Base-by-base conservation (phyloP, 2,329 filamentous ascomycete genomes). In the Juglanconis oblonga region DNA sequence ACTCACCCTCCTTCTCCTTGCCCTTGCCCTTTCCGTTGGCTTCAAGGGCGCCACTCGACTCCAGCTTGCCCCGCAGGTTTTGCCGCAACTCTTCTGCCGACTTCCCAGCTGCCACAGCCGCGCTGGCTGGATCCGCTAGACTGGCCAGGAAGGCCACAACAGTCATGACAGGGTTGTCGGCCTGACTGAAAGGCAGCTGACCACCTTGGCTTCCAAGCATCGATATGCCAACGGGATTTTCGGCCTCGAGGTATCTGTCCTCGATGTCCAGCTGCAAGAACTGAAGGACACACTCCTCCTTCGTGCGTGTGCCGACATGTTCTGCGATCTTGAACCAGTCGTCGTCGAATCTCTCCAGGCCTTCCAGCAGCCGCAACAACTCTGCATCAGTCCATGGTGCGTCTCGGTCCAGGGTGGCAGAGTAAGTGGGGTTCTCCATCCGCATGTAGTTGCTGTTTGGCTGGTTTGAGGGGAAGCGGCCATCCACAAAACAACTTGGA, bases 221-320 rank as follows among this genome's bases (percentile, higher is more conserved):
- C 58, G 85, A 80, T 58, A 90, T 78, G 7, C 86, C 84, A 1
- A 77, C 83, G 10, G 80, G 81, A 7, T 83, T 80, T 68, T 94
- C 88, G 7, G 91, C 87, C 68, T 98, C 93, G 9, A 97, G 80
- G 70, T 97, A 99, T 73, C 96, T 96, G 78, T 97, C 94, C 73
- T 98, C 95, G 64, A 99, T 99, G 67, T 97, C 94, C 40, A 99
- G 81, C 71, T 97, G 92, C 65, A 99, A 76, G 79, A 99, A 99
- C 72, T 97, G 95, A 68, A 98, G 83, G 14, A 98, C 94, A 73
- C 95, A 99, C 77, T 99, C 94, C 74, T 99, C 96, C 56, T 92
- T 85, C 1, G 92, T 97, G 62, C 94, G 88, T 3, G 92, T 96
- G 52, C 90, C 90, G 48, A 99, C 95, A 70, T 97, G 91, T 64